Evolutionary conservation across 495 filamentous ascomycete species (phyloP).

Genomic region (Annulohypoxylon moriforme): DNA sequence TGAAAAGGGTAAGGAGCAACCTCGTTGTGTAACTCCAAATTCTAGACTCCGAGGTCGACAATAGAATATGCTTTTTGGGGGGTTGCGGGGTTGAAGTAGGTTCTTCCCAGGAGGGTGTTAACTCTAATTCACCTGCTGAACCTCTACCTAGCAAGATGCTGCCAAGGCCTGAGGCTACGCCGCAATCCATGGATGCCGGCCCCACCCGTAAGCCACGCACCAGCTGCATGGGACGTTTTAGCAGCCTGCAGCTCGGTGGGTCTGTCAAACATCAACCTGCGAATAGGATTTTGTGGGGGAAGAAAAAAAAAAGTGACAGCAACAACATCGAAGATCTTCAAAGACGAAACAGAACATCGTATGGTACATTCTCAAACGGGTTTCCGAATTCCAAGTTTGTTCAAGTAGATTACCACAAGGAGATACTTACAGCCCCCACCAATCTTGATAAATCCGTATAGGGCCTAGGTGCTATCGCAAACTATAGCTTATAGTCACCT

Average conservation of each 20-base stretch:
- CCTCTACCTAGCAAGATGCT: neutral
- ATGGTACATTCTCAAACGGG: constrained; percentile 15
- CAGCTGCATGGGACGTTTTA: constrained; percentile 26
- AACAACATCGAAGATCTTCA: constrained; percentile 11
- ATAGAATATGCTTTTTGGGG: neutral
- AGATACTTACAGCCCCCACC: constrained; percentile 9
- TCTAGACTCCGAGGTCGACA: constrained; percentile 13
- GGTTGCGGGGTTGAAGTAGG: neutral
- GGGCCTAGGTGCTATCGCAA: neutral
- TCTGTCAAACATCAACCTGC: constrained; percentile 9
- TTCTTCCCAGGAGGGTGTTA: neutral
- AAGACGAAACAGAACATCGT: constrained; percentile 6
- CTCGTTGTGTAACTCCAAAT: constrained; percentile 5
- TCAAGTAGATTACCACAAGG: neutral
- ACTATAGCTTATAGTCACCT: neutral
- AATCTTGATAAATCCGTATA: constrained; percentile 6
- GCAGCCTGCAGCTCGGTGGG: constrained; percentile 23
- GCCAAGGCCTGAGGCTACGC: constrained; percentile 2
- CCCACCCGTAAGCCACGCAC: constrained; percentile 22
- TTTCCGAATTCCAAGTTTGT: neutral
- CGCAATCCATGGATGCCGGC: constrained; percentile 35
- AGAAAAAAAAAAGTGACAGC: constrained; percentile 16
- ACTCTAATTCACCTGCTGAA: neutral
- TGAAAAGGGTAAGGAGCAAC: neutral
- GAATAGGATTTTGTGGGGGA: constrained; percentile 37